Evolutionary conservation across 192 early-diverging fungal genomes (phyloP).

Genomic region (Geosiphon pyriformis): DNA sequence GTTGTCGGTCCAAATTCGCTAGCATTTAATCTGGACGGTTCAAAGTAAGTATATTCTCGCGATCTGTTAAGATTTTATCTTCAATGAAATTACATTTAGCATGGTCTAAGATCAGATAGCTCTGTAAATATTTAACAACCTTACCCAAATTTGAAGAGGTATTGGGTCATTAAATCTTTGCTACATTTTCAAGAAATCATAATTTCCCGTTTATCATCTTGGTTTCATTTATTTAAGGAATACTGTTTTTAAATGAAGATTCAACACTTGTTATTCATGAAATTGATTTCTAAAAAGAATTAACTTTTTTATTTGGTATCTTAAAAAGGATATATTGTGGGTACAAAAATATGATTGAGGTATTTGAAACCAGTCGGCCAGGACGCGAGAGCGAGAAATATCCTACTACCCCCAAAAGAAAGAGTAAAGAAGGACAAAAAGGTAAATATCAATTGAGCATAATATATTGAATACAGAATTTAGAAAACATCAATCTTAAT

Average conservation of each 20-base stretch:
- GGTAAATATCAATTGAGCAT: slow-evolving; percentile 33
- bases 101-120: too few species aligned
- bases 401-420: slow-evolving; percentile 54
- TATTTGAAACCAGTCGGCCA: slow-evolving; percentile 65
- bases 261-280: neutral
- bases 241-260: neutral
- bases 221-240: too few species aligned
- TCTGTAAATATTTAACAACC: too few species aligned
- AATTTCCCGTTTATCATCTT: too few species aligned
- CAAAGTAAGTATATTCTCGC: slow-evolving; percentile 38
- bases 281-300: slow-evolving; percentile 2
- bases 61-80: too few species aligned
- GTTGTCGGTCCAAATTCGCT: slow-evolving; percentile 61
- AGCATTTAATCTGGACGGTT: slow-evolving; percentile 62
- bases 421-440: slow-evolving; percentile 68
- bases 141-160: too few species aligned
- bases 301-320: neutral
- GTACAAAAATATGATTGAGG: slow-evolving; percentile 57
- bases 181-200: too few species aligned
- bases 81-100: too few species aligned
- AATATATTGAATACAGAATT: neutral
- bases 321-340: slow-evolving; percentile 59
- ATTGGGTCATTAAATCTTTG: too few species aligned
- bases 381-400: slow-evolving; percentile 46
- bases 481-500: neutral